phyloP scores from a whole-genome alignment of 2,329 filamentous ascomycete genomes.

The Botrytis porri region DNA sequence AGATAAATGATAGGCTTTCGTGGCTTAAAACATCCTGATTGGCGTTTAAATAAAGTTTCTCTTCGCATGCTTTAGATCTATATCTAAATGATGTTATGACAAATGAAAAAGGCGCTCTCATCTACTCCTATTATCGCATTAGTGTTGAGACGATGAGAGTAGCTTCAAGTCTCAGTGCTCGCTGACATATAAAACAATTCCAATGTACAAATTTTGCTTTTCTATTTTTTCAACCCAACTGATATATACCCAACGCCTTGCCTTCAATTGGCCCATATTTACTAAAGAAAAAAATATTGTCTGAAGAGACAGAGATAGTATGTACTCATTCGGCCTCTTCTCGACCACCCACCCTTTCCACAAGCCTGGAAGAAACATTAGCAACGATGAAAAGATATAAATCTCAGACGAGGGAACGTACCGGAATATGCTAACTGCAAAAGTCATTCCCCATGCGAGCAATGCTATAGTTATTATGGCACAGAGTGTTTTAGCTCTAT shows the following conservation, averaged over 20 bases:
- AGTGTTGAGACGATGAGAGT: constrained; percentile 1
- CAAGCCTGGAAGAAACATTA: constrained; percentile 44
- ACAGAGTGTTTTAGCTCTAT: constrained; percentile 67
- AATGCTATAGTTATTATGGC: constrained; percentile 77
- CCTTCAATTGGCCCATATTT: background rate
- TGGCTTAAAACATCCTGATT: constrained; percentile 3
- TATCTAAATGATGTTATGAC: background rate
- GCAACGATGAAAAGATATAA: constrained; percentile 21
- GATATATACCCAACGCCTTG: constrained; percentile 18
- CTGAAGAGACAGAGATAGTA: background rate
- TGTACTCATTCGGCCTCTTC: constrained; percentile 42
- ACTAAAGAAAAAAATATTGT: constrained; percentile 17
- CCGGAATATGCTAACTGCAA: constrained; percentile 80
- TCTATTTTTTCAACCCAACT: constrained; percentile 14
- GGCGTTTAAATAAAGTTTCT: background rate
- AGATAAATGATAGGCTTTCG: background rate
- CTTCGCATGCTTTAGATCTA: constrained; percentile 3
- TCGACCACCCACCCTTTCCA: constrained; percentile 57
- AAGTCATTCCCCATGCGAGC: constrained; percentile 86
- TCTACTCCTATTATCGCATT: constrained; percentile 9
- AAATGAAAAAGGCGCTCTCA: constrained; percentile 6
- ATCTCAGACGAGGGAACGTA: constrained; percentile 35
- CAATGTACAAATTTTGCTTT: constrained; percentile 16
- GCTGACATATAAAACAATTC: constrained; percentile 4
- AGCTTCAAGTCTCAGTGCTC: constrained; percentile 4